Conservation (phyloP, 2,329 filamentous ascomycete genomes). For the Fusarium guadeloupense region DNA sequence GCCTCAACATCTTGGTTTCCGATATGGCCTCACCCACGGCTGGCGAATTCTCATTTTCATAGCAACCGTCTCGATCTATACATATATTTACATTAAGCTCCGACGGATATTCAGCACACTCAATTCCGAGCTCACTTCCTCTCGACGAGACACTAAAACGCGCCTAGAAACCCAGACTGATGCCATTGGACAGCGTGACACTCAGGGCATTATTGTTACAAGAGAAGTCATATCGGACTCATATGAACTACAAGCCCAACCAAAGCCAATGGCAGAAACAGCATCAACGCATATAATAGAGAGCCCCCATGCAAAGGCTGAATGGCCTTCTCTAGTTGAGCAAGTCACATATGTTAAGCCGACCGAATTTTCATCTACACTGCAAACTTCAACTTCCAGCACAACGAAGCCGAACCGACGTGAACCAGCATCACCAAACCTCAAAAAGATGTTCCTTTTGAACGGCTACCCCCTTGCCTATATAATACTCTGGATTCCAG, state of each 20-base stretch:
- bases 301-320: neutral
- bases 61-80: neutral
- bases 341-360: too few species aligned
- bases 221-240: neutral
- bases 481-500: conserved; percentile 3
- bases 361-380: neutral
- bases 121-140: neutral
- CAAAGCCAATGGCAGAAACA: neutral
- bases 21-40: neutral
- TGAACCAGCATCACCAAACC: neutral
- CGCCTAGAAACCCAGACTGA: neutral
- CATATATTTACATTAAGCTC: neutral
- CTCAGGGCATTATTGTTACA: neutral
- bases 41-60: neutral
- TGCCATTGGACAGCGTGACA: neutral
- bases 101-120: neutral
- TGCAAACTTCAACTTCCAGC: neutral
- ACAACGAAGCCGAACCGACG: neutral
- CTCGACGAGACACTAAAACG: neutral
- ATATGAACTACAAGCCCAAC: neutral
- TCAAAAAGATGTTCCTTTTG: neutral
- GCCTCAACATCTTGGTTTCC: neutral
- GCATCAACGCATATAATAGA: neutral
- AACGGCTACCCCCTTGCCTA: conserved; percentile 6
- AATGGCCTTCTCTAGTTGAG: too few species aligned